phyloP scores from a whole-genome alignment of 202 grass and related monocot species.

The Dendrocalamus latiflorus region DNA sequence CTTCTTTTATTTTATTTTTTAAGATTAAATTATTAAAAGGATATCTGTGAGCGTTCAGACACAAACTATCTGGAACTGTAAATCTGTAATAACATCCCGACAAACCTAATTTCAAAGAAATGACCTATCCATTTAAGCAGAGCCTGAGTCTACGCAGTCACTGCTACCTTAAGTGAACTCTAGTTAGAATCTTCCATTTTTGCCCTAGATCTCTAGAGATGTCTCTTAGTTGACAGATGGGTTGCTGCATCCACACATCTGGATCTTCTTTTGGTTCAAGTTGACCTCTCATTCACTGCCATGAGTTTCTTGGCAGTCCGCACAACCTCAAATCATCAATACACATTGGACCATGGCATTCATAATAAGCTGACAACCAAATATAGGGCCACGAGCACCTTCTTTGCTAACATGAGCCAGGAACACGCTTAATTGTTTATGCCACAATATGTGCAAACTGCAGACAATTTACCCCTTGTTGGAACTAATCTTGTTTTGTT shows the following conservation, averaged over 20 bases:
- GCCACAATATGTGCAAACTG: not conserved
- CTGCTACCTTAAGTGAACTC: not conserved
- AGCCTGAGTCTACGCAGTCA: not conserved
- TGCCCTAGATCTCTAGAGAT: not conserved
- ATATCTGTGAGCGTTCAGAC: not conserved
- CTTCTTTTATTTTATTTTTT: not conserved
- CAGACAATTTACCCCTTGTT: not conserved
- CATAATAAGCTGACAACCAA: not conserved
- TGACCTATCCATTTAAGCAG: not conserved
- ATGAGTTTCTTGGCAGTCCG: constrained; percentile 1
- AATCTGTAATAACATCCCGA: not conserved
- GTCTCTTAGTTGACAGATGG: too few species aligned
- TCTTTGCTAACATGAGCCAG: not conserved
- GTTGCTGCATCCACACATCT: not conserved
- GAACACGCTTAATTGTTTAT: not conserved
- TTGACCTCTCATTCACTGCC: not conserved
- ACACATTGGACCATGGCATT: not conserved
- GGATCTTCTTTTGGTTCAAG: not conserved
- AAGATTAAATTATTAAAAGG: not conserved
- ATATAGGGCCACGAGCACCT: not conserved
- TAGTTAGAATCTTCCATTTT: not conserved
- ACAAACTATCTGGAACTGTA: not conserved
- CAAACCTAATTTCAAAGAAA: not conserved
- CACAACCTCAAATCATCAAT: not conserved
- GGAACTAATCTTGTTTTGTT: too few species aligned